phyloP scores from a whole-genome alignment of 2,329 filamentous ascomycete species.

The Cordyceps militaris region DNA sequence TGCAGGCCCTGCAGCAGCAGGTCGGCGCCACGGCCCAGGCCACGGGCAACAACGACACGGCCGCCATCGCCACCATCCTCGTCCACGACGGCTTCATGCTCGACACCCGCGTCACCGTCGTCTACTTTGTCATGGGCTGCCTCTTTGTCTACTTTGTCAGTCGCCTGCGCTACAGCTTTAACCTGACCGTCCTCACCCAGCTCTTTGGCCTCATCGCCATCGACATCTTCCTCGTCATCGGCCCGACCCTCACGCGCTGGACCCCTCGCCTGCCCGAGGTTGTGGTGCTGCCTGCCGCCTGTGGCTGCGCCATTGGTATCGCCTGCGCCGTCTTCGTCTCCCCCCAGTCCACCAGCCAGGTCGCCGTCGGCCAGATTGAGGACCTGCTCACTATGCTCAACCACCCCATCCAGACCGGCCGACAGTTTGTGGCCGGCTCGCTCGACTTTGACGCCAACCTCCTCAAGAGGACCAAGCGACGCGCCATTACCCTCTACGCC shows the following conservation, averaged over 20 bases:
- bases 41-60: slow-evolving; percentile 16
- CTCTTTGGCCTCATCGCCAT: slow-evolving; percentile 41
- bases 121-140: slow-evolving; percentile 31
- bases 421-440: slow-evolving; percentile 16
- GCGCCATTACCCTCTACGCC: slow-evolving; percentile 30
- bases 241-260: slow-evolving; percentile 35
- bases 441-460: slow-evolving; percentile 19
- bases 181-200: slow-evolving; percentile 37
- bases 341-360: slow-evolving; percentile 41
- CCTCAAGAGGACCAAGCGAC: slow-evolving; percentile 21
- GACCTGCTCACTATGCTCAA: slow-evolving; percentile 26
- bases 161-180: slow-evolving; percentile 36
- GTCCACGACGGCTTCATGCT: slow-evolving; percentile 40
- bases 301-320: slow-evolving; percentile 38
- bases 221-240: slow-evolving; percentile 38
- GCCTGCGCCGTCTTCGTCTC: slow-evolving; percentile 40
- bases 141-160: slow-evolving; percentile 38
- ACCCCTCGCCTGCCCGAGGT: slow-evolving; percentile 30
- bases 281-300: slow-evolving; percentile 38
- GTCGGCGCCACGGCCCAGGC: slow-evolving; percentile 28
- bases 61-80: slow-evolving; percentile 22
- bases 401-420: slow-evolving; percentile 25
- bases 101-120: slow-evolving; percentile 36
- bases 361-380: slow-evolving; percentile 30
- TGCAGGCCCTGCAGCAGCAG: slow-evolving; percentile 28